Conservation (phyloP, 257 asterid species). For the Plantago ovata region DNA sequence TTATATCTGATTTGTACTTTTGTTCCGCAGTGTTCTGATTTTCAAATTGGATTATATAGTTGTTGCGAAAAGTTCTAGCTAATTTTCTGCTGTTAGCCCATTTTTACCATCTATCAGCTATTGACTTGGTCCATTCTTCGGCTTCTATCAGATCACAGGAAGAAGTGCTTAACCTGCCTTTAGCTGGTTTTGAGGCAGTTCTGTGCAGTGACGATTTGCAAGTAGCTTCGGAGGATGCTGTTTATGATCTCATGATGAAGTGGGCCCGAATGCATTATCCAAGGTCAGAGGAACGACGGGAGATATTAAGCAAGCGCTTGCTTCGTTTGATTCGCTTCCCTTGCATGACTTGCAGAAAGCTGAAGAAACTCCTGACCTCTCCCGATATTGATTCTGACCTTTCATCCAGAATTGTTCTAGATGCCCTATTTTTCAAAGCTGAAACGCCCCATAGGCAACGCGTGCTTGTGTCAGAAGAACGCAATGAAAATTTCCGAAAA, state of each 20-base stretch:
- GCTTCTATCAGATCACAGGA: constrained; percentile 49
- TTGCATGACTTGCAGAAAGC: constrained; percentile 76
- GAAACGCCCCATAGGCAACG: constrained; percentile 75
- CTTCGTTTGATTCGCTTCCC: constrained; percentile 74
- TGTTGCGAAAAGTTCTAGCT: neutral
- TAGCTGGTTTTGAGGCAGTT: constrained; percentile 74
- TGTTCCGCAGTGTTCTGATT: neutral
- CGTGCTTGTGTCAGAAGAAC: constrained; percentile 38
- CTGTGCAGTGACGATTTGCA: constrained; percentile 69
- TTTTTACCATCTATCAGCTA: neutral
- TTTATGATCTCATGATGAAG: constrained; percentile 66
- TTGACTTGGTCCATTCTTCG: neutral
- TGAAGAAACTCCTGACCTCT: constrained; percentile 61
- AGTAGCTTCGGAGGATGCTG: constrained; percentile 78
- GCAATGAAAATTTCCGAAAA: constrained; percentile 32
- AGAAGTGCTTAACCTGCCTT: constrained; percentile 67
- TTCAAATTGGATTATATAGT: neutral
- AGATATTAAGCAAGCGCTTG: constrained; percentile 53
- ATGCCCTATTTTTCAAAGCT: constrained; percentile 74
- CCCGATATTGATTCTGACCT: constrained; percentile 57
- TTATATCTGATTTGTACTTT: neutral
- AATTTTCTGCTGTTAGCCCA: neutral
- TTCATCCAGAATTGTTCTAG: constrained; percentile 62
- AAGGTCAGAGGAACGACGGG: constrained; percentile 55
- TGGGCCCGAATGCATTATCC: constrained; percentile 77